Conservation (phyloP, 345 rosid genomes). For the Brassica cretica region DNA sequence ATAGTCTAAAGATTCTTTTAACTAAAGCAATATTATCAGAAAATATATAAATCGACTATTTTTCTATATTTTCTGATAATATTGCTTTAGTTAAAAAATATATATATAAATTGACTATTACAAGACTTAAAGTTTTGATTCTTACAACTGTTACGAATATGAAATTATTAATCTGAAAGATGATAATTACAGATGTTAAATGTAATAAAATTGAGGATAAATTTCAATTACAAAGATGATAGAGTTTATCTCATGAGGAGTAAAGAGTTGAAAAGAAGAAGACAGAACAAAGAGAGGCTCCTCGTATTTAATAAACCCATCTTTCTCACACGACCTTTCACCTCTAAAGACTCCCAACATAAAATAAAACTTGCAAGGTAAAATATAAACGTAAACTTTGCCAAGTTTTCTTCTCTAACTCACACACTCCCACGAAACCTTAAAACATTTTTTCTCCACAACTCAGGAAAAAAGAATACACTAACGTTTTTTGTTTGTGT, state of each 20-base stretch:
- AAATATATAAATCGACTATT: background rate
- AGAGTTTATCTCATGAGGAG: background rate
- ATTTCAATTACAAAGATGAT: background rate
- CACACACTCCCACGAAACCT: constrained; percentile 24
- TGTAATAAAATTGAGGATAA: background rate
- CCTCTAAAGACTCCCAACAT: constrained; percentile 20
- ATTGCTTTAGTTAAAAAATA: background rate
- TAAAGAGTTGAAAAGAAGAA: background rate
- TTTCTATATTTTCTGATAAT: too few species aligned
- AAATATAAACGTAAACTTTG: constrained; percentile 30
- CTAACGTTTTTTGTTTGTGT: background rate
- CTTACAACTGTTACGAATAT: background rate
- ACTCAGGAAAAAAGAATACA: background rate
- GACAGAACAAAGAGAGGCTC: constrained; percentile 41
- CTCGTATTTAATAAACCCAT: constrained; percentile 56
- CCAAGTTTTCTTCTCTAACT: constrained; percentile 22
- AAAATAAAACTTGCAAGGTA: background rate
- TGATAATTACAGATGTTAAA: constrained; percentile 5
- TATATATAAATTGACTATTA: background rate
- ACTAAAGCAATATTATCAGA: background rate
- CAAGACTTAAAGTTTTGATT: background rate
- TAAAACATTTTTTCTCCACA: constrained; percentile 23
- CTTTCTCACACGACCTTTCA: constrained; percentile 54
- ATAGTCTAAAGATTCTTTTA: background rate
- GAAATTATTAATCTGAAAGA: background rate